phyloP scores from a whole-genome alignment of 176 grass and related monocot genomes.

The Eremochloa ophiuroides region DNA sequence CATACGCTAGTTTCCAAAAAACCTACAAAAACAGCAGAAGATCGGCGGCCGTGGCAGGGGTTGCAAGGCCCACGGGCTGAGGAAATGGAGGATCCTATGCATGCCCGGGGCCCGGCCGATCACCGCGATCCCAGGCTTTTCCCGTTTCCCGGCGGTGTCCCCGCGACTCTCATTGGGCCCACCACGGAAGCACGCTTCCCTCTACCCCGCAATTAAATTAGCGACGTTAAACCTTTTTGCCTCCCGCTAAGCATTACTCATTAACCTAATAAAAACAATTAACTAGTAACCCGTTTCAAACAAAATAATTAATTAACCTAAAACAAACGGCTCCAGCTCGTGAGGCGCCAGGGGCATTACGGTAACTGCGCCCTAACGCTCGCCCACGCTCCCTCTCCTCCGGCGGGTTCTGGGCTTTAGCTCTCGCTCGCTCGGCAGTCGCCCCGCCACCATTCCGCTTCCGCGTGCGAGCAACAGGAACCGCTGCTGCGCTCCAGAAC shows the following conservation, averaged over 20 bases:
- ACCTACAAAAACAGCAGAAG: neutral
- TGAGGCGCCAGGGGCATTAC: neutral
- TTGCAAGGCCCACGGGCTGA: too few relatives aligned
- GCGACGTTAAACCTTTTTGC: neutral
- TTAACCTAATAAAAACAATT: too few relatives aligned
- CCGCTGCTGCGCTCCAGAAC: neutral
- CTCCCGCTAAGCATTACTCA: too few relatives aligned
- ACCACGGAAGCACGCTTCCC: neutral
- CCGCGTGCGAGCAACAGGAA: neutral
- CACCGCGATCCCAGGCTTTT: conserved; percentile 6
- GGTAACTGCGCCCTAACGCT: neutral
- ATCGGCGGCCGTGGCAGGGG: too few relatives aligned
- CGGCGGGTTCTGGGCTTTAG: conserved; percentile 12
- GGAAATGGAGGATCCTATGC: neutral
- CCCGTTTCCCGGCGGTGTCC: neutral
- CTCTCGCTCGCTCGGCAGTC: neutral
- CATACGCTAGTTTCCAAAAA: neutral
- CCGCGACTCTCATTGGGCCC: neutral
- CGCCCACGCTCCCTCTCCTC: too few relatives aligned
- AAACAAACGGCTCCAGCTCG: neutral
- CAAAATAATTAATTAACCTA: too few relatives aligned
- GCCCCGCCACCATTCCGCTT: neutral
- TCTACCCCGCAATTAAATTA: neutral
- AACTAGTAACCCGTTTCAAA: too few relatives aligned
- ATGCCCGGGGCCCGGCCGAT: neutral